Base-by-base conservation (phyloP, 345 rosid genomes). In the Lepidium sativum region DNA sequence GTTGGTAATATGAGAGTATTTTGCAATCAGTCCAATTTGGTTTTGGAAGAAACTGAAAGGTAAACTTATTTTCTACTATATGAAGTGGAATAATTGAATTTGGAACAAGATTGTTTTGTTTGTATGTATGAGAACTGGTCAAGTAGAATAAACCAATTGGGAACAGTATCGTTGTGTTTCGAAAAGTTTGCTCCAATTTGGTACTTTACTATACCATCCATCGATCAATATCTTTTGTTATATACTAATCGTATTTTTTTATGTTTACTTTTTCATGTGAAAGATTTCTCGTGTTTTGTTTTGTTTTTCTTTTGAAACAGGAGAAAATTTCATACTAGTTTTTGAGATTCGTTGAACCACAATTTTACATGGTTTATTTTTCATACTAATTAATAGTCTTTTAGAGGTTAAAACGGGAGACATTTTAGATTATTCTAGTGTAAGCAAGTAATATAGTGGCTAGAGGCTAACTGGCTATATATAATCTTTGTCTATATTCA, bases 401-500 rank as follows among this genome's bases (percentile, higher is more conserved):
- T 41, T 35, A 39, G 34, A 48, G 52, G 59, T 21, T 49, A n/a
- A 39, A 17, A 21, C 5, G 25, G 29, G 56, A 68, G 52, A 40
- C 60, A 59, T 31, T 49, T 50, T 44, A 40, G 41, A 38, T 48
- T 17, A 9, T 57, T 58, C 50, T 57, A 57, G 66, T 68, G 66
- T 58, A 29, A 58, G 58, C 65, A 57, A 5, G 64, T 27, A 57
- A 49, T 33, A 49, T 39, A 48, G 59, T 13, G 51, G 41, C 51
- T 39, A 16, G 52, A 58, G 9, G 9, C 35, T 50, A 5, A 39
- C 39, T 59, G 66, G 66, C 65, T 58, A 45, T 31, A 68, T 49
- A 58, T 49, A 52, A 11, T 21, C 45, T 68, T 27, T 68, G 73
- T 68, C 66, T 14, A 50, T 59, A 59, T 68, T 59, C 73, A 40